These are phyloP conservation scores for Eucalyptus erythrocorys DNA, from an alignment of 345 rosid genomes.

Conservation along the genomic window DNA sequence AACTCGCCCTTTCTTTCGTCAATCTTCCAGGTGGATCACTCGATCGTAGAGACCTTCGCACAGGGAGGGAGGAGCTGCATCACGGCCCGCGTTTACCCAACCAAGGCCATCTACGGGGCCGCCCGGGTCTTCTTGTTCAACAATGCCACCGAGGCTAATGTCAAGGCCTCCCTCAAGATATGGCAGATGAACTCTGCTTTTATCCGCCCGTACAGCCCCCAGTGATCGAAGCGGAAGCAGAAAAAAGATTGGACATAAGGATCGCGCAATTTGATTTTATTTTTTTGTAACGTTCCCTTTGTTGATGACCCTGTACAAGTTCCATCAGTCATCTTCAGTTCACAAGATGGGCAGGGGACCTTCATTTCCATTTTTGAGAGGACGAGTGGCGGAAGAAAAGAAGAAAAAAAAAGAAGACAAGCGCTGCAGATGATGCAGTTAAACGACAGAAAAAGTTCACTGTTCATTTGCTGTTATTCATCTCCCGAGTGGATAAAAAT, in stretches of 20 bases:
- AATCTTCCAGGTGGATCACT: conserved; percentile 70
- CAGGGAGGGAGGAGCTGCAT: conserved; percentile 84
- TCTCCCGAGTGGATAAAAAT: neutral
- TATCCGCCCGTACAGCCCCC: conserved; percentile 31
- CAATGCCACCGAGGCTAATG: conserved; percentile 58
- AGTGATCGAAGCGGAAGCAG: neutral
- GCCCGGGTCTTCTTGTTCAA: conserved; percentile 75
- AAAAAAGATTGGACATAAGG: neutral
- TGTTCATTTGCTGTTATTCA: neutral
- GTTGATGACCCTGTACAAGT: neutral
- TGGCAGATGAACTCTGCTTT: conserved; percentile 84
- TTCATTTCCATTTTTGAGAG: neutral
- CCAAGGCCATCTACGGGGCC: conserved; percentile 77
- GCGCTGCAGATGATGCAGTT: neutral
- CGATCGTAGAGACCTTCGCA: conserved; percentile 76
- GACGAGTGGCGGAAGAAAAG: neutral
- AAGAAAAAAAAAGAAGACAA: neutral
- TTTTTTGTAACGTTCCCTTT: neutral
- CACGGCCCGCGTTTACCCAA: conserved; percentile 79
- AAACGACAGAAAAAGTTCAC: neutral
- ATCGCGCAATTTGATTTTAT: neutral
- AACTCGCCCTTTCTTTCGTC: neutral
- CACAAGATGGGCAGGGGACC: neutral
- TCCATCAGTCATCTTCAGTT: neutral
- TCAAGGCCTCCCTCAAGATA: conserved; percentile 57